These are phyloP conservation scores for Fraxinus ornus DNA, from an alignment of 305 asterid genomes.

Conservation along the genomic window DNA sequence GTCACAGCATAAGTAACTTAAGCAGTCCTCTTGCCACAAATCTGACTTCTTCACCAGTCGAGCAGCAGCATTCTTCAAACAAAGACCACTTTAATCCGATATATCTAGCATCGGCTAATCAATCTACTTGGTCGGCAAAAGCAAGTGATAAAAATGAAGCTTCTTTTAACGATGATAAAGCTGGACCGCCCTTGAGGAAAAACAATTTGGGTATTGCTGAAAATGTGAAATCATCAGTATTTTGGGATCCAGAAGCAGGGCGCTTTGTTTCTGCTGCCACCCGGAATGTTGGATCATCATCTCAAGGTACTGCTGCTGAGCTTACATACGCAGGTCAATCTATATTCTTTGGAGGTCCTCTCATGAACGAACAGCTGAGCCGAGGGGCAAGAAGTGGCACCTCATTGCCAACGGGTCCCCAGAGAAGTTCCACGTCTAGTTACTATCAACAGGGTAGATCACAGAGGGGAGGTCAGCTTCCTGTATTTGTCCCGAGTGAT, in stretches of 20 bases:
- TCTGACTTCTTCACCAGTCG: constrained; percentile 50
- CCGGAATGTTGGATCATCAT: constrained; percentile 52
- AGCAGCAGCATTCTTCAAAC: constrained; percentile 38
- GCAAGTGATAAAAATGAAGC: constrained; percentile 33
- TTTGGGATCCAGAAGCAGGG: constrained; percentile 89
- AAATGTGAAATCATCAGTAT: constrained; percentile 61
- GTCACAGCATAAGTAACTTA: constrained; percentile 65
- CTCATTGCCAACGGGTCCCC: constrained; percentile 34
- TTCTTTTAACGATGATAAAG: constrained; percentile 8
- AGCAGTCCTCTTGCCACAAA: constrained; percentile 79
- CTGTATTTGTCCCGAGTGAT: constrained; percentile 95
- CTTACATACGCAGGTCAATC: constrained; percentile 86
- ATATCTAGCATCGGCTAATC: constrained; percentile 50
- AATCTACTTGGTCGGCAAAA: constrained; percentile 52
- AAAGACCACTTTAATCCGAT: constrained; percentile 68
- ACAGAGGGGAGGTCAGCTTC: constrained; percentile 96
- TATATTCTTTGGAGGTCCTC: constrained; percentile 87
- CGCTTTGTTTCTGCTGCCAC: constrained; percentile 64
- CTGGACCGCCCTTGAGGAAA: constrained; percentile 35
- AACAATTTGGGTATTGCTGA: constrained; percentile 38
- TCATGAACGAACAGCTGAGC: constrained; percentile 48
- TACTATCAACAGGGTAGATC: constrained; percentile 88
- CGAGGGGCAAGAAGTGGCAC: constrained; percentile 42
- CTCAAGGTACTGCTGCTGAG: constrained; percentile 60
- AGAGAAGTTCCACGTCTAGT: constrained; percentile 56